Conservation (phyloP, 768 basidiomycete species). For the Termitomyces bulborhizus region DNA sequence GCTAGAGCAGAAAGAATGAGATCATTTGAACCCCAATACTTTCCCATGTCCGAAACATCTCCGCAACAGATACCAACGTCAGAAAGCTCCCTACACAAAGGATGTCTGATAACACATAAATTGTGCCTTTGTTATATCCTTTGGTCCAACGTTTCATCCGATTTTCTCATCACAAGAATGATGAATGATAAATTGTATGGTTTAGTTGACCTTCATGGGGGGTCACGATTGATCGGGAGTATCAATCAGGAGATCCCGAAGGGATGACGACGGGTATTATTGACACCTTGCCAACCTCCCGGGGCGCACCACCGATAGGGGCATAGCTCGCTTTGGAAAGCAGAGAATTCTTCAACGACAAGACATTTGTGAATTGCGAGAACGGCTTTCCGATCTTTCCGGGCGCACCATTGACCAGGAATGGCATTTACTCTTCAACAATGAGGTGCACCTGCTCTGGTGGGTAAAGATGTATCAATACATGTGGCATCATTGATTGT, state of each 20-base stretch:
- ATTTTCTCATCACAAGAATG: neutral
- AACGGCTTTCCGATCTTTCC: neutral
- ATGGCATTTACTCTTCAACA: neutral
- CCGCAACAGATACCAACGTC: neutral
- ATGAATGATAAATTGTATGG: neutral
- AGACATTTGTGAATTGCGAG: too few relatives aligned
- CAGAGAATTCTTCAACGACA: too few relatives aligned
- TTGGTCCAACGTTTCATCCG: neutral
- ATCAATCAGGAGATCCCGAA: neutral
- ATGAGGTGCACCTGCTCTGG: too few relatives aligned
- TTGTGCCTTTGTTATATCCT: neutral
- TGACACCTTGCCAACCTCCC: too few relatives aligned
- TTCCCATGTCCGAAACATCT: neutral
- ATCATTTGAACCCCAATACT: neutral
- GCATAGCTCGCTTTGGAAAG: too few relatives aligned
- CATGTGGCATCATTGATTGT: neutral
- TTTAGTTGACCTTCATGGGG: too few relatives aligned
- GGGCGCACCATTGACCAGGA: neutral
- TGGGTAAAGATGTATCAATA: neutral
- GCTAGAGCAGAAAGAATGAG: too few relatives aligned
- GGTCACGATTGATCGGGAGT: too few relatives aligned
- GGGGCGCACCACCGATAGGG: too few relatives aligned
- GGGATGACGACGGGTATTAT: too few relatives aligned
- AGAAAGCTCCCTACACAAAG: neutral
- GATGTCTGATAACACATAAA: neutral